Percentiles rank a stretch among this genome's conserved stretches.
Evolutionary conservation across 495 filamentous ascomycete genomes (phyloP).

Genomic region (Hypomontagnella submonticulosa): DNA sequence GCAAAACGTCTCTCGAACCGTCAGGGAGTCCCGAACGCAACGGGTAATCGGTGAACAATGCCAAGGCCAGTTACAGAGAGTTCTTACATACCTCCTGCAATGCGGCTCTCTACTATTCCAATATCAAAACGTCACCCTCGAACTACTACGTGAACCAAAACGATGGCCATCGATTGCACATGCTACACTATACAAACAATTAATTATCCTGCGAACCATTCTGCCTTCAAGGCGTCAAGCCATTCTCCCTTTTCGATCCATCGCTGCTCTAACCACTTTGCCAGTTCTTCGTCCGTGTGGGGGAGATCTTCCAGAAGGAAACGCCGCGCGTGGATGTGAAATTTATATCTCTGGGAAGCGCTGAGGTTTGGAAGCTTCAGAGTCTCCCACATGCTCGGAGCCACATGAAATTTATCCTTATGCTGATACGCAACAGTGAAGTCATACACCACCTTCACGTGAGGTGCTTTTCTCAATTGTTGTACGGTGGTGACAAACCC

Average conservation of each 20-base stretch:
- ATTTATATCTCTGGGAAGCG: constrained; percentile 52
- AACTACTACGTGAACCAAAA: constrained; percentile 5
- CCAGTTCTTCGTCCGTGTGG: constrained; percentile 55
- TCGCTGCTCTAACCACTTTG: constrained; percentile 63
- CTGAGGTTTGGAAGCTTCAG: constrained; percentile 54
- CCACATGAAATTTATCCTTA: constrained; percentile 56
- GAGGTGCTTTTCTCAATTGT: constrained; percentile 60
- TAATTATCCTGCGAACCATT: constrained; percentile 31
- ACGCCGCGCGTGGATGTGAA: constrained; percentile 63
- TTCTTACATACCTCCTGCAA: constrained; percentile 19
- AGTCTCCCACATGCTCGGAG: constrained; percentile 64
- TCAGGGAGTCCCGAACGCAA: constrained; percentile 22
- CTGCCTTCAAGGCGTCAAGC: constrained; percentile 55
- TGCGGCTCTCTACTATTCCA: constrained; percentile 29
- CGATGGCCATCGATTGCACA: neutral
- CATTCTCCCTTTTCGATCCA: constrained; percentile 66
- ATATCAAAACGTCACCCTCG: constrained; percentile 32
- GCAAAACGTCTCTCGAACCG: constrained; percentile 27
- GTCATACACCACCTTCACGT: constrained; percentile 69
- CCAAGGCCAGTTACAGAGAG: constrained; percentile 23
- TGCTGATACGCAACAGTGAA: constrained; percentile 66
- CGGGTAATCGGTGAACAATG: constrained; percentile 28
- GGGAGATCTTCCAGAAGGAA: constrained; percentile 60
- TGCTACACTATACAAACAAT: neutral
- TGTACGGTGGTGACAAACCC: constrained; percentile 67